Evolutionary conservation across 2,329 filamentous ascomycete species (phyloP), one percentile per base, ranked within the genome.

Genomic region (Fusarium verrucosum): DNA sequence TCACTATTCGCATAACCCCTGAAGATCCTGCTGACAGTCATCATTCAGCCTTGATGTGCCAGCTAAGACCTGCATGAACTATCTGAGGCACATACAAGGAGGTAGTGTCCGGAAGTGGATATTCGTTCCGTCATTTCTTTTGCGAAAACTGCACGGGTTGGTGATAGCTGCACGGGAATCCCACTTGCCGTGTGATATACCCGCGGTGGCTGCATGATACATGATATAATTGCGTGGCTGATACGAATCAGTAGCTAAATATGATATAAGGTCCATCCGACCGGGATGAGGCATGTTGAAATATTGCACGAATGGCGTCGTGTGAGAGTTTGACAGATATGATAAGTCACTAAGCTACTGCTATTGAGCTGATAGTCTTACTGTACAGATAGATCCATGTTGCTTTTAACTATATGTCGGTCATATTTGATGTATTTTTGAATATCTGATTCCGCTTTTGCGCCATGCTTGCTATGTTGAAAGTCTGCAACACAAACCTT

Each of bases 1-100:
- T 13, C 16, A 20, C 32, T 30, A 19, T 17, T 20, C n/a, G n/a
- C n/a, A n/a, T n/a, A n/a, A n/a, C 51, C 22, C 23, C 17, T 41
- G 40, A 45, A 40, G 16, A 53, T 53, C 49, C n/a, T 66, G 57
- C 43, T 62, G 44, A 20, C 40, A 26, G 16, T 42, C 28, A 43
- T 19, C 35, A 14, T 46, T 41, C 47, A 32, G 32, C 30, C 13
- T 19, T 35, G 23, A 19, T 33, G 35, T 41, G 40, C 36, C 55
- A 54, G 40, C 46, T 41, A 45, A 45, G 46, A 43, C 40, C 35
- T 61, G 56, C 41, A 61, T 61, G 30, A 60, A 61, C 58, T 55
- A 43, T 58, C 22, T 30, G 23, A 47, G 36, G 28, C 42, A 62
- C 22, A 19, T n/a, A 22, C 50, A 60, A 26, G 42, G 57, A 58